Base-by-base conservation (phyloP, 331 rosid genomes). In the Prunus yedoensis region DNA sequence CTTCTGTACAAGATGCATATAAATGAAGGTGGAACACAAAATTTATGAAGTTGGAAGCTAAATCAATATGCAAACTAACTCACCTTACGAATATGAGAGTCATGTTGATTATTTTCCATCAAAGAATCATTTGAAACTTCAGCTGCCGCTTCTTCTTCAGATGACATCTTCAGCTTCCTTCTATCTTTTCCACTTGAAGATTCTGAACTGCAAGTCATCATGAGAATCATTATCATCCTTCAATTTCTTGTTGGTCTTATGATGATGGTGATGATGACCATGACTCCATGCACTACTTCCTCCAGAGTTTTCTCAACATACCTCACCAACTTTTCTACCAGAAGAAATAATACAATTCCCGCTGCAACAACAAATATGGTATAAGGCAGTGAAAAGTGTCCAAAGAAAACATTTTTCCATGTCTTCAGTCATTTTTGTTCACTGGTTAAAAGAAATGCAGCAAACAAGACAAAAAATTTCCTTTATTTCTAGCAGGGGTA, bases 331-430 rank as follows among this genome's bases (percentile, higher is more conserved):
- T 94, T 94, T 88, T 94, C 97, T 71, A 94, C 95, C 49, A 94
- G 85, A 86, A 94, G 99, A 85, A 94, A 94, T 49, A 94, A 82
- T 68, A 90, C 94, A 78, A 94, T 91, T 76, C 99, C 99, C 85
- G 90, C 98, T 94, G 92, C 84, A 83, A 81, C 66, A 81, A 74
- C 53, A 68, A 59, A 53, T 49, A 56, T n/a, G 78, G 60, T 61
- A 27, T 27, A 27, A 27, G 28, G 28, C 28, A 27, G 1, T 27
- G 28, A 27, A 27, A 1, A 27, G 28, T 27, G 28, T 27, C 28
- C 28, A 27, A 27, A 27, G 28, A 27, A 27, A 15, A 50, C 5
- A 4, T 2, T 53, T 53, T 53, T 7, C 25, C 0, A 2, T 17
- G 23, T 17, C 18, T 18, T 7, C 23, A 5, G 28, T 27, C n/a